Evolutionary conservation across 495 filamentous ascomycete genomes (phyloP).

Genomic region (Platismatia glauca): DNA sequence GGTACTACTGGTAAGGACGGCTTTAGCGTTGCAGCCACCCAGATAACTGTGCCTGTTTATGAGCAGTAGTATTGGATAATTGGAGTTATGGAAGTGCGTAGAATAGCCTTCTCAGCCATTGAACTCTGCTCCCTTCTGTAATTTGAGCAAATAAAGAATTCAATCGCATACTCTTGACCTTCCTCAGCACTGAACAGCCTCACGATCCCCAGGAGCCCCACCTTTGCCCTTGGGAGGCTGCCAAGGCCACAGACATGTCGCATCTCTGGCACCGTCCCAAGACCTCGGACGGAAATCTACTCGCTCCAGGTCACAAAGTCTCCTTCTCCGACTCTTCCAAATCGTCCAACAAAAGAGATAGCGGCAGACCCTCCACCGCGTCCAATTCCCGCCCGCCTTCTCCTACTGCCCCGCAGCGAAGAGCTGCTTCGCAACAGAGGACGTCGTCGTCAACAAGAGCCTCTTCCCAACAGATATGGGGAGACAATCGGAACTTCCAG

Average conservation of each 20-base stretch:
- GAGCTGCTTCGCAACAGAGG: slow-evolving; percentile 17
- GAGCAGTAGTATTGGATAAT: no score
- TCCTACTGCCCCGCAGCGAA: slow-evolving; percentile 13
- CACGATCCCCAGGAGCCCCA: background rate
- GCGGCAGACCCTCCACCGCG: slow-evolving; percentile 22
- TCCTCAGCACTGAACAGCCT: background rate
- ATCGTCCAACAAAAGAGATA: slow-evolving; percentile 21
- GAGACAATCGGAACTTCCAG: slow-evolving; percentile 20
- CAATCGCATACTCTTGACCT: background rate
- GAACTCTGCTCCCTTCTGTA: background rate
- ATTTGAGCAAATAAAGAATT: no score
- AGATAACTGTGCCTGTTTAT: no score
- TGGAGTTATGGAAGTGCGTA: no score
- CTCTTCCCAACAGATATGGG: slow-evolving; percentile 17
- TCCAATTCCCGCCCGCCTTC: slow-evolving; percentile 21
- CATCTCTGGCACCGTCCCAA: slow-evolving; percentile 17
- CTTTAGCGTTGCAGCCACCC: background rate
- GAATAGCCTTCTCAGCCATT: background rate
- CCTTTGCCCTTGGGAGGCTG: background rate
- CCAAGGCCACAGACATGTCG: background rate
- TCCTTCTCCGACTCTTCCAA: slow-evolving; percentile 26
- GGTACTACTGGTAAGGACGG: background rate
- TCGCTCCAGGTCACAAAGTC: slow-evolving; percentile 23
- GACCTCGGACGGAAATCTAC: slow-evolving; percentile 19
- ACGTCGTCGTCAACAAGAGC: slow-evolving; percentile 8